Base-by-base conservation (phyloP, 371 early-diverging fungal species). In the Mortierella sp. region DNA sequence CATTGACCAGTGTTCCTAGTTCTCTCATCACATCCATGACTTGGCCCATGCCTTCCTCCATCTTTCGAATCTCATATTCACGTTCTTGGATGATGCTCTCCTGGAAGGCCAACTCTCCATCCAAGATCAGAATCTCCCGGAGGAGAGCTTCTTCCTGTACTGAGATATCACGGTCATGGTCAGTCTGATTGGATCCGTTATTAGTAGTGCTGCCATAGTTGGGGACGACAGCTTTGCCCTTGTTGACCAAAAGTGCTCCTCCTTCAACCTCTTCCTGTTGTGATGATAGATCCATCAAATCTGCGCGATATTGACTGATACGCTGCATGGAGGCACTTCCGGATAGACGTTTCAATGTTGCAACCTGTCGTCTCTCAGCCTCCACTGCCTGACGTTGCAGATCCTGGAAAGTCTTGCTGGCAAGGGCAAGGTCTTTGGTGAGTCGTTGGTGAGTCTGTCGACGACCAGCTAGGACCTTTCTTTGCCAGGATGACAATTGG, bases 11-110 rank as follows among this genome's bases (percentile, higher is more conserved):
- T 4, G 63, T 55, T 14, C 73, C 73, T 5, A 73, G 47, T 31
- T 73, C 73, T 47, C 62, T 57, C 73, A 73, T 73, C 55, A 73
- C 67, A 46, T 73, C 67, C 29, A 67, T 12, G 0, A 73, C 73
- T 22, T 73, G 49, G 0, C 55, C 63, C 73, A 73, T 62, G 0
- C 73, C 67, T n/a, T 63, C 56, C 29, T 73, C 73, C 12, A 73
- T 63, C 53, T 67, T 67, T 9, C 27, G 59, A 19, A 73, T 73
- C 60, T 73, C 73, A 2, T 27, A 46, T 25, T 73, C 73, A 0
- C 73, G 67, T 25, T 73, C 73, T 40, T 67, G 67, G 0, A 73
- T 59, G 21, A 73, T 62, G 1, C 22, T 50, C 49, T 73, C 73
- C 37, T 73, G 73, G 31, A 73, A 58, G 2, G 37, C 67, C 22